Percentiles rank a stretch among this genome's conserved stretches.
These are phyloP conservation scores for Tagetes erecta DNA, from an alignment of 129 eudicot genomes.

Conservation along the genomic window DNA sequence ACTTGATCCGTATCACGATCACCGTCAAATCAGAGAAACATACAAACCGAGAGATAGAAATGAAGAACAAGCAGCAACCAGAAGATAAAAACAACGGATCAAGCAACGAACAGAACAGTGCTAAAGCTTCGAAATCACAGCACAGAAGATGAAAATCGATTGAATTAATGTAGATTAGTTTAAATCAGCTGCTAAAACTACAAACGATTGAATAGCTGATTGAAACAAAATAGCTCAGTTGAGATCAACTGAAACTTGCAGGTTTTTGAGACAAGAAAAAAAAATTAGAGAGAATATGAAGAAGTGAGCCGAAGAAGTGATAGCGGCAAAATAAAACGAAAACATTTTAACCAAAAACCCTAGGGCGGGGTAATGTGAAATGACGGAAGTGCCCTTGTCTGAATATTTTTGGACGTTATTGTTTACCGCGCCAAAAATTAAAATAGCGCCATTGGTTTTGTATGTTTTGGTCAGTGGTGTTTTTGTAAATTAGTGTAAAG, in stretches of 20 bases:
- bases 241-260: background rate
- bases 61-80: background rate
- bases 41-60: background rate
- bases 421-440: conserved; percentile 52
- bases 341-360: conserved; percentile 66
- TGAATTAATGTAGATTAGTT: background rate
- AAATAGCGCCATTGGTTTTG: conserved; percentile 41
- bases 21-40: background rate
- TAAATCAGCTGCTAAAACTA: background rate
- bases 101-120: background rate
- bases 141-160: background rate
- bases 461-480: conserved; percentile 11
- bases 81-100: background rate
- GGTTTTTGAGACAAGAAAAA: background rate
- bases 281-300: background rate
- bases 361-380: conserved; percentile 54
- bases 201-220: conserved; percentile 6
- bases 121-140: background rate
- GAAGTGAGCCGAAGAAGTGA: conserved; percentile 23
- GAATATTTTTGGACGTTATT: conserved; percentile 34
- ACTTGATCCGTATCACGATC: background rate
- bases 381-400: conserved; percentile 42
- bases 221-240: background rate
- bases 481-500: background rate
- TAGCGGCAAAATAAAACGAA: conserved; percentile 41